A percentile compares a stretch with the other conserved stretches of the same genome.
phyloP scores from a whole-genome alignment of 139 green algal genomes.

The Cymbomonas tetramitiformis region DNA sequence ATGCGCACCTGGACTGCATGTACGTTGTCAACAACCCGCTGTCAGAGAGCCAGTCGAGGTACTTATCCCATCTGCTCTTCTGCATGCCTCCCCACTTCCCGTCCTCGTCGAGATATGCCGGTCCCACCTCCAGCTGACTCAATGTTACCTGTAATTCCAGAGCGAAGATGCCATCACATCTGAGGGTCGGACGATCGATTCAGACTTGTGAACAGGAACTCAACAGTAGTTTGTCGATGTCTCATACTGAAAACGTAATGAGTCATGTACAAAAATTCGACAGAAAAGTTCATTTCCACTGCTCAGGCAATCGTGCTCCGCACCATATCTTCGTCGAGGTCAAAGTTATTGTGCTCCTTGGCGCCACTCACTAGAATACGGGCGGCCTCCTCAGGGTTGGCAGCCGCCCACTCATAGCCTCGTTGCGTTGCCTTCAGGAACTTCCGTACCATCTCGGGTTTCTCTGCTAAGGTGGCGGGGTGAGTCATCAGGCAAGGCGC shows the following conservation, averaged over 20 bases:
- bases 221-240: no score
- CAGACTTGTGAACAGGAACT: no score
- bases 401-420: constrained; percentile 43
- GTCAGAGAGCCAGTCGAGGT: constrained; percentile 6
- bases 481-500: not conserved
- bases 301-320: not conserved
- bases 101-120: not conserved
- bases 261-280: not conserved
- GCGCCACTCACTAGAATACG: not conserved
- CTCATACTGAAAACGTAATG: not conserved
- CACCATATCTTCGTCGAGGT: not conserved
- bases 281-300: not conserved
- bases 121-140: not conserved
- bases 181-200: no score
- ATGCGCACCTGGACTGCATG: not conserved
- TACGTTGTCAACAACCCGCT: constrained; percentile 3
- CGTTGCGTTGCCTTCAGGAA: constrained; percentile 7
- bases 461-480: not conserved
- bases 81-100: constrained; percentile 4
- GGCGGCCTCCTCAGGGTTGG: constrained; percentile 38
- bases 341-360: not conserved
- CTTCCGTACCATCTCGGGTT: not conserved
- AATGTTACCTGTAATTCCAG: not conserved
- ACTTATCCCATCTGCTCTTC: not conserved
- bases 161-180: no score